phyloP scores from a whole-genome alignment of 75 land plant species.

The Chamaecyparis obtusa region DNA sequence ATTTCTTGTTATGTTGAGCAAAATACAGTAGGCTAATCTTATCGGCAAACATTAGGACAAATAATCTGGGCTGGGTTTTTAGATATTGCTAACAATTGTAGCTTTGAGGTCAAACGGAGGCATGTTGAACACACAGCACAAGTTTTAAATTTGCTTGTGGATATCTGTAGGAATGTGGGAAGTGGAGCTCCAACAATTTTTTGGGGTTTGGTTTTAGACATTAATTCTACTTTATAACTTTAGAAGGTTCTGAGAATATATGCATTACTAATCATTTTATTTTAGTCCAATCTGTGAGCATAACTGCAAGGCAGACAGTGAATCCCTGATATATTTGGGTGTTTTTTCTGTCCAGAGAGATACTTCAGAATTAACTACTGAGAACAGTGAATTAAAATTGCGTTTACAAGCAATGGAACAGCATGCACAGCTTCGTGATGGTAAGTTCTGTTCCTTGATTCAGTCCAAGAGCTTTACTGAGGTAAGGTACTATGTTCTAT shows the following conservation, averaged over 20 bases:
- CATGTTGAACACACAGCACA: neutral
- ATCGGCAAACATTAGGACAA: neutral
- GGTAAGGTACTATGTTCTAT: neutral
- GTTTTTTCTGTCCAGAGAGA: constrained; percentile 39
- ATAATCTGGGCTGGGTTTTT: neutral
- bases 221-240: neutral
- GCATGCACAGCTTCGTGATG: constrained; percentile 60
- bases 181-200: neutral
- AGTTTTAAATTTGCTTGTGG: neutral
- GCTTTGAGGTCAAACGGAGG: neutral
- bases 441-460: constrained; percentile 20
- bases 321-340: neutral
- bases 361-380: constrained; percentile 44
- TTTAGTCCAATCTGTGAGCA: neutral
- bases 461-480: neutral
- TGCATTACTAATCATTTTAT: neutral
- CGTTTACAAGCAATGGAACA: constrained; percentile 59
- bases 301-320: neutral
- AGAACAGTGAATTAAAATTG: constrained; percentile 55
- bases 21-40: neutral
- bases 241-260: neutral
- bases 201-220: neutral
- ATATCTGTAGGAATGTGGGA: neutral
- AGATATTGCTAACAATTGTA: neutral
- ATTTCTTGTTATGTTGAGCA: no score